These are phyloP conservation scores for Candida tunisiensis DNA, from an alignment of 1,139 yeast species.

Conservation along the genomic window DNA sequence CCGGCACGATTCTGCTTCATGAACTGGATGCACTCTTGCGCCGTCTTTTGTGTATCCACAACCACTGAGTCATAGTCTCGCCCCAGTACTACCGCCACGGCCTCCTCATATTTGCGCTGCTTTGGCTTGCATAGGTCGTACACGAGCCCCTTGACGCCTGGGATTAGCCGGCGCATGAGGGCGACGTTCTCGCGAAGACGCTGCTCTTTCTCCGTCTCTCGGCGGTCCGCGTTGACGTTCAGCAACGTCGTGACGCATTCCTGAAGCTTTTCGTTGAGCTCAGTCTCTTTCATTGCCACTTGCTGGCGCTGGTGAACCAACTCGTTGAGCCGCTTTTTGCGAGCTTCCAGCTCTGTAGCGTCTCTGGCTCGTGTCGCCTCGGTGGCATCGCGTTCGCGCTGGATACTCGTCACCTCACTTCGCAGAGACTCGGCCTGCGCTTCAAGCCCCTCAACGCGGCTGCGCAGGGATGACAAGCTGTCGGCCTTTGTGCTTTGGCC, in stretches of 20 bases:
- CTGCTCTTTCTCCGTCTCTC: slow-evolving; percentile 58
- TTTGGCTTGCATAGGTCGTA: slow-evolving; percentile 70
- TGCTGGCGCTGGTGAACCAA: slow-evolving; percentile 31
- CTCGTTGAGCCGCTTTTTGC: slow-evolving; percentile 25
- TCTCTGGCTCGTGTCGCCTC: slow-evolving; percentile 18
- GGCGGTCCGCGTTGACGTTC: slow-evolving; percentile 56
- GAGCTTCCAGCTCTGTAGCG: slow-evolving; percentile 17
- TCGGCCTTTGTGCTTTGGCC: slow-evolving; percentile 13
- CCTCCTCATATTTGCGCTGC: slow-evolving; percentile 56
- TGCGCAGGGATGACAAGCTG: slow-evolving; percentile 11
- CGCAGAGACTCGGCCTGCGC: slow-evolving; percentile 7
- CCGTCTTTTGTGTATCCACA: slow-evolving; percentile 62
- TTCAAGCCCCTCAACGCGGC: slow-evolving; percentile 11
- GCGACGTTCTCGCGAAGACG: slow-evolving; percentile 56
- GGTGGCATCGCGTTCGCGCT: slow-evolving; percentile 14
- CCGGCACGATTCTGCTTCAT: slow-evolving; percentile 81
- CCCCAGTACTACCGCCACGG: slow-evolving; percentile 71
- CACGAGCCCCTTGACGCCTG: slow-evolving; percentile 70
- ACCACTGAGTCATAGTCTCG: slow-evolving; percentile 65
- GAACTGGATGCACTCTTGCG: slow-evolving; percentile 68
- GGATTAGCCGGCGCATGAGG: slow-evolving; percentile 50
- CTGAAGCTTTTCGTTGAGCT: slow-evolving; percentile 46
- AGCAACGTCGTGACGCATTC: slow-evolving; percentile 46
- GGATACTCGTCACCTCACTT: slow-evolving; percentile 19
- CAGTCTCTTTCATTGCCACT: slow-evolving; percentile 31